Evolutionary conservation across 2,329 filamentous ascomycete genomes (phyloP).

Genomic region (Penicillium sp.): DNA sequence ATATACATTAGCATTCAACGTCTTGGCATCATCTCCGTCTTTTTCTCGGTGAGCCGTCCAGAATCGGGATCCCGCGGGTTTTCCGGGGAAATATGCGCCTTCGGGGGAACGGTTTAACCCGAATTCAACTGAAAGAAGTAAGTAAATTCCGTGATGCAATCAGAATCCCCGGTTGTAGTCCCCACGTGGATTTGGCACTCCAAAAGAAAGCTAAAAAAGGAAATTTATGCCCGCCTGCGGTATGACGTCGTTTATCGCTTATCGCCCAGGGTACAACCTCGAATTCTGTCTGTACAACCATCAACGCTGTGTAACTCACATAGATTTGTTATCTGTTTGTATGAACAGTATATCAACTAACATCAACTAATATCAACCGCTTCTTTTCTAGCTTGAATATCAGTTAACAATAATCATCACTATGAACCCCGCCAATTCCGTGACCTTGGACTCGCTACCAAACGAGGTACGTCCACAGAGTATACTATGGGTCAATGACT

Average conservation of each 20-base stretch:
- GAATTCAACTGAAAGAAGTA: background rate
- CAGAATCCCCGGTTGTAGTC: background rate
- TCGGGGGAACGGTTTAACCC: background rate
- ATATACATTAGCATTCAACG: background rate
- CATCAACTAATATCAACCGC: background rate
- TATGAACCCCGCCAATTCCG: conserved; percentile 13
- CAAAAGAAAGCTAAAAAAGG: background rate
- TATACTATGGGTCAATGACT: background rate
- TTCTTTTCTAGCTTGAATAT: background rate
- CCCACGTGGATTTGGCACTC: background rate
- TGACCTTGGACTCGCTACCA: conserved; percentile 31
- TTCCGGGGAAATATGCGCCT: conserved; percentile 6
- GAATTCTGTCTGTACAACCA: too few relatives aligned
- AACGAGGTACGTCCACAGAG: conserved; percentile 32
- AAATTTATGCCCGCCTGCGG: background rate
- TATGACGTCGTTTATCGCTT: conserved; percentile 1
- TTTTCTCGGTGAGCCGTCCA: conserved; percentile 21
- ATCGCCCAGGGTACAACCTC: background rate
- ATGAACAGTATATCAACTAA: background rate
- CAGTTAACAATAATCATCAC: background rate
- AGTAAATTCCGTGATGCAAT: background rate
- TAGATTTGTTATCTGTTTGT: background rate
- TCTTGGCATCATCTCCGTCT: conserved; percentile 9
- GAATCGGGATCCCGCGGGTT: conserved; percentile 23
- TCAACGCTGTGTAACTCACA: background rate